These are phyloP conservation scores for Solanum habrochaites DNA, from an alignment of 257 asterid species.

Conservation along the genomic window DNA sequence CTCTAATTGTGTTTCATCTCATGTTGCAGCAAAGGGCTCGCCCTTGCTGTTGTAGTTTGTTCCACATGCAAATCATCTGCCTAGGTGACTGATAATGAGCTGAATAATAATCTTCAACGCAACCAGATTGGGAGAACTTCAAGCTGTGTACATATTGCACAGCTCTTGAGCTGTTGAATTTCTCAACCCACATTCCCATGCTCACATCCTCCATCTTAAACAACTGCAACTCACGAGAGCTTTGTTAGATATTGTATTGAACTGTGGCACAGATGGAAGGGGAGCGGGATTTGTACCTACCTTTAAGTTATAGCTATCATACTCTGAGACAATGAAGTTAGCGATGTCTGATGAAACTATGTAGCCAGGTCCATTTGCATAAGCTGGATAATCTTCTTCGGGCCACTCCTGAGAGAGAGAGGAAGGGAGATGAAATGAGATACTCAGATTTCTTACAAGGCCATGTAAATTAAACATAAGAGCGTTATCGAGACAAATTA, in stretches of 20 bases:
- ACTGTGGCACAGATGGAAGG: not conserved
- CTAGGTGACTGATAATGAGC: slow-evolving; percentile 94
- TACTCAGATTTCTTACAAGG: not conserved
- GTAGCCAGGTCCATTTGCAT: slow-evolving; percentile 98
- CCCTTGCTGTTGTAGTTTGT: slow-evolving; percentile 47
- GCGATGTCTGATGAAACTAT: slow-evolving; percentile 84
- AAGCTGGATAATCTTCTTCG: slow-evolving; percentile 88
- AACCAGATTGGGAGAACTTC: slow-evolving; percentile 86
- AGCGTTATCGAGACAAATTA: not conserved
- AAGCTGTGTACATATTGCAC: slow-evolving; percentile 81
- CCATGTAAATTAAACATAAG: not conserved
- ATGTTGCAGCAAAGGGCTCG: slow-evolving; percentile 71
- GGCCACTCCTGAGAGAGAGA: slow-evolving; percentile 79
- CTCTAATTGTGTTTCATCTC: slow-evolving; percentile 37
- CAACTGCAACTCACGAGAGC: slow-evolving; percentile 29
- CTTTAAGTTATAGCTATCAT: slow-evolving; percentile 48
- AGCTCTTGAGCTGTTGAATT: slow-evolving; percentile 39
- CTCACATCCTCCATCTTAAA: slow-evolving; percentile 98
- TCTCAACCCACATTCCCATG: slow-evolving; percentile 95
- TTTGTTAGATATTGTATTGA: not conserved
- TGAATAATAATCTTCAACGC: slow-evolving; percentile 66
- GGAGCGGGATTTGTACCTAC: slow-evolving; percentile 21
- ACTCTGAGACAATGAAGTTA: slow-evolving; percentile 52
- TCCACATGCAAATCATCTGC: slow-evolving; percentile 88
- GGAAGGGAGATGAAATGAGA: not conserved